Percentiles rank a stretch among this genome's conserved stretches.
Conservation (phyloP, 805 yeast genomes). For the Schwanniomyces sp. region DNA sequence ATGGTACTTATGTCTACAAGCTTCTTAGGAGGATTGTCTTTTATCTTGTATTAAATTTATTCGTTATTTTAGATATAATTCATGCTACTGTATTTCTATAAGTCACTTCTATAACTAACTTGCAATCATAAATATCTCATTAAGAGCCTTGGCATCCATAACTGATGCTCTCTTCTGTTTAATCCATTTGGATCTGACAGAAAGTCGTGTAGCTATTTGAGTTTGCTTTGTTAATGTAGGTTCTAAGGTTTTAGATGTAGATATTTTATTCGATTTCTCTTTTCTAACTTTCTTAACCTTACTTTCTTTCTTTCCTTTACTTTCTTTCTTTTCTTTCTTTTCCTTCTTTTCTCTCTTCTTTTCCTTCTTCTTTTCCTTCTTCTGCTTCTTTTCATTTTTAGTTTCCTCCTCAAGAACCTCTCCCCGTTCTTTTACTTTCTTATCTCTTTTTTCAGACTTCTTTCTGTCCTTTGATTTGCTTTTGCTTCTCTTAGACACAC, state of each 20-base stretch:
- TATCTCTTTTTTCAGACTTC: slow-evolving; percentile 14
- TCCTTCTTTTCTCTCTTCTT: slow-evolving; percentile 23
- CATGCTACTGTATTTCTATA: neutral
- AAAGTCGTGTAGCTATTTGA: slow-evolving; percentile 33
- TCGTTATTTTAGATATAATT: neutral
- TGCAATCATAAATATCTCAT: slow-evolving; percentile 89
- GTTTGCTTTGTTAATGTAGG: slow-evolving; percentile 9
- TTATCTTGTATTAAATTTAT: slow-evolving; percentile 17
- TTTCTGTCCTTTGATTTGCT: slow-evolving; percentile 11
- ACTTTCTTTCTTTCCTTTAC: slow-evolving; percentile 18
- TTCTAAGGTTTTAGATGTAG: slow-evolving; percentile 20
- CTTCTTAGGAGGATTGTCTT: slow-evolving; percentile 44
- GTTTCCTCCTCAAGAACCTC: slow-evolving; percentile 15
- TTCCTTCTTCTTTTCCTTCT: slow-evolving; percentile 17
- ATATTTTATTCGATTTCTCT: slow-evolving; percentile 22
- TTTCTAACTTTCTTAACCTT: slow-evolving; percentile 15
- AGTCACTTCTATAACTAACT: slow-evolving; percentile 21
- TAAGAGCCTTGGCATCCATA: slow-evolving; percentile 82
- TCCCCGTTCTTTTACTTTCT: slow-evolving; percentile 19
- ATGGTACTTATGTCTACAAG: slow-evolving; percentile 31
- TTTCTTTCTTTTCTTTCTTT: slow-evolving; percentile 17
- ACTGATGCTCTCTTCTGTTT: slow-evolving; percentile 90
- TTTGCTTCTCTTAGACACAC: neutral
- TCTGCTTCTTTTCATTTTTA: slow-evolving; percentile 21
- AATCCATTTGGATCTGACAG: slow-evolving; percentile 85